Conservation (phyloP, 495 filamentous ascomycete species). For the Pseudomonodictys pantanalensis region DNA sequence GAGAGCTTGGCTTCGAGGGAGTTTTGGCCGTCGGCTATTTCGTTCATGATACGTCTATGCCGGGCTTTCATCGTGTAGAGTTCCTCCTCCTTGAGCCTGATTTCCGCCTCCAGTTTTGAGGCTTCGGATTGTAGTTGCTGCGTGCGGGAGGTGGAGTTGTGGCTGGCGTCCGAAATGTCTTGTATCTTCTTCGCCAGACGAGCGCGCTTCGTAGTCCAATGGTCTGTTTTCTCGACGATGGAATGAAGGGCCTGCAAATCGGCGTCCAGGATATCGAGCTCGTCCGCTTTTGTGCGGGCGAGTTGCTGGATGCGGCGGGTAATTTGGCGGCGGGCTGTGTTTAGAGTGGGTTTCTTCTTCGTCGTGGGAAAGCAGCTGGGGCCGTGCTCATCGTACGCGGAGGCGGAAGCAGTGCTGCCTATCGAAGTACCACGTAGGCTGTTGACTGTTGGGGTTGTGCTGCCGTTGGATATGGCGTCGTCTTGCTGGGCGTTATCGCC, state of each 20-base stretch:
- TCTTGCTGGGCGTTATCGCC: constrained; percentile 33
- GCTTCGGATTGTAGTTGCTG: constrained; percentile 41
- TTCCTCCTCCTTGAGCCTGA: constrained; percentile 58
- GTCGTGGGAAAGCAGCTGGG: constrained; percentile 47
- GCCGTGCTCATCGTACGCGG: constrained; percentile 32
- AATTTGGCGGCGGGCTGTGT: constrained; percentile 68
- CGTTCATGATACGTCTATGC: constrained; percentile 57
- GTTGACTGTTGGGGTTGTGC: constrained; percentile 48
- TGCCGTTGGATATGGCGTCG: constrained; percentile 49
- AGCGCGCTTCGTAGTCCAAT: constrained; percentile 53
- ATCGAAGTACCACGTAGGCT: constrained; percentile 35
- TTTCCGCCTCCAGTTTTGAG: constrained; percentile 40
- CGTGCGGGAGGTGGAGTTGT: constrained; percentile 35
- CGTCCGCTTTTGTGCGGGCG: constrained; percentile 67
- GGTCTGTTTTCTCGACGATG: constrained; percentile 59
- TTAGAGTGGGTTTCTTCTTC: constrained; percentile 55
- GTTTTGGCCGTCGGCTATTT: constrained; percentile 64
- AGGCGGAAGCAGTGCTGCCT: no score
- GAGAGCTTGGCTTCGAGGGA: constrained; percentile 59
- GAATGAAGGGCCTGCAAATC: constrained; percentile 58
- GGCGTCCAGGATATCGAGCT: constrained; percentile 57
- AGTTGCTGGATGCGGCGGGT: constrained; percentile 68
- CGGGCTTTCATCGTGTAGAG: constrained; percentile 65
- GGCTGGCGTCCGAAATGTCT: constrained; percentile 53
- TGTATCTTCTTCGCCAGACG: constrained; percentile 50